Base-by-base conservation (phyloP, 2,329 filamentous ascomycete species). In the Didymosphaeria variabile region DNA sequence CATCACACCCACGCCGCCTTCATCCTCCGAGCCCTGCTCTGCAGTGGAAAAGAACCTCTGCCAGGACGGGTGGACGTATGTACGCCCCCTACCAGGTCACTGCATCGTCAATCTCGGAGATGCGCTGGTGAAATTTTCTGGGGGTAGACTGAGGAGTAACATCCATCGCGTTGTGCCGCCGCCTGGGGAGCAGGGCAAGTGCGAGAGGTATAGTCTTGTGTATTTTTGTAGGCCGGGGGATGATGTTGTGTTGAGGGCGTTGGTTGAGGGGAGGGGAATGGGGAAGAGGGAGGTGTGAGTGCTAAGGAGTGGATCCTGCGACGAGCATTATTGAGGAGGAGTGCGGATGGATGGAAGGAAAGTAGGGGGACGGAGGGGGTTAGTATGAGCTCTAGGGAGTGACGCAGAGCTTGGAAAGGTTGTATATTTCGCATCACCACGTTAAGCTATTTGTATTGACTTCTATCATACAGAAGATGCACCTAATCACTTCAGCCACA, bases 171-270 rank as follows among this genome's bases (percentile, higher is more conserved):
- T 87, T 23, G 81, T 82, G 10, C 75, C 77, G 31, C 80, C 85
- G 40, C 83, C 84, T 0, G 83, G 83, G 0, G 67, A 71, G 12
- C 85, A 87, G 69, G 67, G 57, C 0, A 52, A 42, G 9, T 57
- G 62, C 13, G 65, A 62, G 21, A 75, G 86, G 57, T 84, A 82
- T 67, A 86, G 84, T 71, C 64, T 87, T 21, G 85, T 86, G 10
- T 87, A 87, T 67, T 87, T 87, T 71, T 75, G 79, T 31, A 70
- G 85, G 63, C 84, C 84, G 3, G 83, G 75, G 65, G 68, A 74
- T 58, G 65, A 71, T 12, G 71, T 76, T 19, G 34, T 65, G 50
- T 51, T 76, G 62, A 60, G 53, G 59, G 62, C 62, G 40, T 59
- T 81, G 59, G 68, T 78, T 17, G 75, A 70, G 44, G 66, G 12